Base-by-base conservation (phyloP, 352 stramenopile species). In the Aphanomyces cochlioides region DNA sequence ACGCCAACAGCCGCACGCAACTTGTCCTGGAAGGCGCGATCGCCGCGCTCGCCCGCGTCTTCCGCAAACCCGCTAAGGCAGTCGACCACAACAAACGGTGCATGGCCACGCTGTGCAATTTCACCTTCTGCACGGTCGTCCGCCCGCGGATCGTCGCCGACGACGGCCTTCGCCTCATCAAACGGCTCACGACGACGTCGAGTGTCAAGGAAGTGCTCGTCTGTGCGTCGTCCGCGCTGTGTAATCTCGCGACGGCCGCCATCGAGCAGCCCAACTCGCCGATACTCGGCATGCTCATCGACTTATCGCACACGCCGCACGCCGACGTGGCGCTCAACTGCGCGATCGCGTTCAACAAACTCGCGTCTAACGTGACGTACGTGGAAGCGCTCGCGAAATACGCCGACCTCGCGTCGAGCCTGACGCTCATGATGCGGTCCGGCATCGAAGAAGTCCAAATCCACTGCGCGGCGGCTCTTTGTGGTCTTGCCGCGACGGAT, bases 361-460 rank as follows among this genome's bases (percentile, higher is more conserved):
- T 88, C 10, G 83, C 83, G 47, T 66, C 89, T 28, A 72, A 74
- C 0, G 70, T 78, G 5, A 77, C 78, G n/a, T 84, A 83, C 0
- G 28, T 84, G 86, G 75, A 73, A 10, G 56, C 88, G 13, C 67
- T 92, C 21, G 76, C 82, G 3, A 72, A 74, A 3, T 71, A 87
- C 59, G 36, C 68, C 28, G 82, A 90, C 36, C 79, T 92, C 37
- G 78, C 85, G 7, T 77, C 84, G 5, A 83, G 84, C 34, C 71
- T 95, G 8, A 94, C 93, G 53, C 78, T 78, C 37, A 81, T 95
- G 76, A 94, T 95, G 87, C 85, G 89, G 17, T 91, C 84, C 5
- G 87, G 85, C 5, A 79, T 91, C 19, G 82, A 92, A 48, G 83
- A 92, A 41, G 85, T 86, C 4, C 88, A 96, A 36, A 75, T 94